These are phyloP conservation scores for Hirsutella thompsonii DNA, from an alignment of 2,329 filamentous ascomycete species.

Conservation along the genomic window DNA sequence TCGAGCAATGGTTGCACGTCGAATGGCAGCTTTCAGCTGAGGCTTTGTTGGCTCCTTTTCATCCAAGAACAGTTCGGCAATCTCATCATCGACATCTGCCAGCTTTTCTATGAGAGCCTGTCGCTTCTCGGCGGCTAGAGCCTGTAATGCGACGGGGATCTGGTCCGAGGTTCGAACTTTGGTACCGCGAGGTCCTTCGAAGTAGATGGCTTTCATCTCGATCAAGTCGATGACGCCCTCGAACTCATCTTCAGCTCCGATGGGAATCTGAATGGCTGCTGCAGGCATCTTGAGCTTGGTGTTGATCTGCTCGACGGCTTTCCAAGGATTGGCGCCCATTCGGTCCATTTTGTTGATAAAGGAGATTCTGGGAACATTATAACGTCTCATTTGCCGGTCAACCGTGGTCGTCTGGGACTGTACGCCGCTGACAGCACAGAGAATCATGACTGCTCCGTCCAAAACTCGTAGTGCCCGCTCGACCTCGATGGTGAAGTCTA, in stretches of 20 bases:
- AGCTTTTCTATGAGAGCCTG: conserved; percentile 84
- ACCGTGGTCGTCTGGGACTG: conserved; percentile 98
- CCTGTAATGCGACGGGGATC: conserved; percentile 66
- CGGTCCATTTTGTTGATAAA: conserved; percentile 99
- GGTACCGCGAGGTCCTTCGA: conserved; percentile 72
- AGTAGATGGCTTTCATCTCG: conserved; percentile 86
- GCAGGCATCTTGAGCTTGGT: conserved; percentile 86
- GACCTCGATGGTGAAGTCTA: conserved; percentile 98
- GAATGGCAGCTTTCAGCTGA: conserved; percentile 87
- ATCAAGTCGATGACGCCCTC: conserved; percentile 87
- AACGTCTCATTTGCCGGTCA: conserved; percentile 95
- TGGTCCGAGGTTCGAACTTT: conserved; percentile 64
- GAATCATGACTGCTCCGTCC: conserved; percentile 95
- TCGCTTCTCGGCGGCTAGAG: conserved; percentile 70
- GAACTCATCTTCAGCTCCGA: conserved; percentile 84
- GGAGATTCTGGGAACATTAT: conserved; percentile 88
- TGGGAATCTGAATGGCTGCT: conserved; percentile 87
- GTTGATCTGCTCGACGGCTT: conserved; percentile 95
- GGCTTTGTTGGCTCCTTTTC: conserved; percentile 65
- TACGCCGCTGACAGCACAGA: conserved; percentile 93
- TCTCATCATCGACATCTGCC: conserved; percentile 95
- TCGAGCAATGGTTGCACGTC: conserved; percentile 72
- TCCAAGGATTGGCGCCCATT: conserved; percentile 97
- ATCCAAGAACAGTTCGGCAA: conserved; percentile 87
- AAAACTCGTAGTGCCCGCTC: conserved; percentile 89